Evolutionary conservation across 73 alveolate genomes (phyloP), one percentile per base, ranked within the genome.

Genomic region (Stentor coeruleus): DNA sequence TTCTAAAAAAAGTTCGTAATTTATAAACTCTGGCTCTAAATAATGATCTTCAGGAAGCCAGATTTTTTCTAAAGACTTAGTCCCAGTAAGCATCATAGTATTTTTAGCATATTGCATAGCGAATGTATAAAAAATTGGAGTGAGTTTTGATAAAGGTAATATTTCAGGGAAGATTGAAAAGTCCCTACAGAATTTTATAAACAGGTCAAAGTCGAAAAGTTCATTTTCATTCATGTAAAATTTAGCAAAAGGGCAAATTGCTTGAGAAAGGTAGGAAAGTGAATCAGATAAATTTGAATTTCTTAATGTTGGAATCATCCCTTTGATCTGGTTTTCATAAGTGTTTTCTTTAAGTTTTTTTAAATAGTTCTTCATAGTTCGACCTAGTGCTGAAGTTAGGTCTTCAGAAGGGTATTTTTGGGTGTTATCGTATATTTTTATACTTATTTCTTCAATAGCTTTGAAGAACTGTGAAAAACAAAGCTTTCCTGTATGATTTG

Each of bases 81-180:
- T 66, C 0, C 79, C 79, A 0, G 79, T 20, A 0, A 66, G 1
- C 2, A 66, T 31, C 79, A 66, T 20, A 0, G 79, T 11, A 2
- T 66, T 66, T 20, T 66, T 66, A 2, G 79, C n/a, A 66, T 66
- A 66, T 28, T 14, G n/a, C n/a, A 11, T 15, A 33, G 79, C 79
- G 20, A 66, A 33, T 14, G 0, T 20, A 33, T 66, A 66, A 66
- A 66, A 66, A 0, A 66, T 66, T 33, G 79, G 79, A 20, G 79
- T 66, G 2, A 66, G 79, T 66, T 66, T 66, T 1, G 36, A 20
- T 66, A 14, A 28, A 28, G 36, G n/a, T 20, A 66, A 28, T 33
- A 66, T 15, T 28, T 66, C 37, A 33, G 79, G 79, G 39, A 66
- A 66, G 15, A 66, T 33, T 66, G 79, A 66, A 31, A 66, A 66